phyloP scores from a whole-genome alignment of 176 grass and related monocot genomes.

The Ensete glaucum region DNA sequence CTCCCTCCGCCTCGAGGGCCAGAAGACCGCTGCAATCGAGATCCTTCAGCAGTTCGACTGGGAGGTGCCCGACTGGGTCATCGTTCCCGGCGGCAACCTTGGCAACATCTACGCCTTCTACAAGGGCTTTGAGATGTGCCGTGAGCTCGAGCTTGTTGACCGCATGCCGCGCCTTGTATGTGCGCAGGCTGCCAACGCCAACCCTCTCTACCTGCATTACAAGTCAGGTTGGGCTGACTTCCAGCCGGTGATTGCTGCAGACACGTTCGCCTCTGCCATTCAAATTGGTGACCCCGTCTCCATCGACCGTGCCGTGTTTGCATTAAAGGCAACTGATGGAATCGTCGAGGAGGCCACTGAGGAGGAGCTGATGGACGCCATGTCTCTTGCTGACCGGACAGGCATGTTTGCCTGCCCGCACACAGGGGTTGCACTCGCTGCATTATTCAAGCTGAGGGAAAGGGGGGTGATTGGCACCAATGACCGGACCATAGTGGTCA shows the following conservation, averaged over 20 bases:
- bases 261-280: constrained; percentile 67
- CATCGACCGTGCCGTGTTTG: constrained; percentile 49
- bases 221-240: constrained; percentile 73
- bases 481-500: constrained; percentile 71
- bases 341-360: constrained; percentile 82
- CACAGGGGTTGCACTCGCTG: constrained; percentile 70
- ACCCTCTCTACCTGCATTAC: constrained; percentile 71
- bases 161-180: constrained; percentile 71
- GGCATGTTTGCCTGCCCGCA: constrained; percentile 97
- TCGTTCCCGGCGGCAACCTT: constrained; percentile 78
- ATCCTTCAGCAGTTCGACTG: constrained; percentile 95
- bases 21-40: constrained; percentile 91
- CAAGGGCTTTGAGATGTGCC: constrained; percentile 97
- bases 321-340: constrained; percentile 48
- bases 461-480: constrained; percentile 48
- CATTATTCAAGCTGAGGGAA: constrained; percentile 69
- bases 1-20: constrained; percentile 71
- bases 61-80: constrained; percentile 90
- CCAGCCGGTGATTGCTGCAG: constrained; percentile 46
- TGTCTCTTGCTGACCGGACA: constrained; percentile 74
- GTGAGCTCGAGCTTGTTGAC: constrained; percentile 64
- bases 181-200: constrained; percentile 75
- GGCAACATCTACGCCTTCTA: constrained; percentile 98
- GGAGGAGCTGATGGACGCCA: constrained; percentile 90
- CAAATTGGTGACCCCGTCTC: constrained; percentile 92